A percentile compares a stretch with the other conserved stretches of the same genome.
phyloP scores from a whole-genome alignment of 139 green algal species.

The Dunaliella primolecta region DNA sequence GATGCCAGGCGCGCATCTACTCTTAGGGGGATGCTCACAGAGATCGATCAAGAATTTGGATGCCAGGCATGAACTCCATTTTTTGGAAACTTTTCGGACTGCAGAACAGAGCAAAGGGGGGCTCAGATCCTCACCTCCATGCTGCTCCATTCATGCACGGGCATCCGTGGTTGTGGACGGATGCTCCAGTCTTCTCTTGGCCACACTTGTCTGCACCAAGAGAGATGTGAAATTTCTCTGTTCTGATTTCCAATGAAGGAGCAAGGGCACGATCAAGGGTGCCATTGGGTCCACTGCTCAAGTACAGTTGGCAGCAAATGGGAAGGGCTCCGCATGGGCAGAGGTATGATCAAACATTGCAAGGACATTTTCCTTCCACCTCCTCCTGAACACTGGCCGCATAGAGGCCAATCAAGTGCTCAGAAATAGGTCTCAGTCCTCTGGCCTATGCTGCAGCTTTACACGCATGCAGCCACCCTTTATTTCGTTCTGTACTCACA shows the following conservation, averaged over 20 bases:
- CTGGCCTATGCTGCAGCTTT: not conserved
- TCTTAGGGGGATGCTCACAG: too few relatives aligned
- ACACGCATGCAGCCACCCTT: not conserved
- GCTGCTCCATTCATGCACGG: slow-evolving; percentile 16
- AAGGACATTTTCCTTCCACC: not conserved
- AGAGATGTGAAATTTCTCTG: too few relatives aligned
- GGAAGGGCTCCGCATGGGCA: not conserved
- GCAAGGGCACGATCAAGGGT: not conserved
- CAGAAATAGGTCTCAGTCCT: not conserved
- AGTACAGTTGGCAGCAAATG: not conserved
- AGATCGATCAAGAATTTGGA: too few relatives aligned
- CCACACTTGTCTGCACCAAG: slow-evolving; percentile 15
- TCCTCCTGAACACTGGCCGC: not conserved
- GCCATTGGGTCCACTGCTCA: not conserved
- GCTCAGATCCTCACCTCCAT: too few relatives aligned
- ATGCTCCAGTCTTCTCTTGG: not conserved
- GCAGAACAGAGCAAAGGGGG: too few relatives aligned
- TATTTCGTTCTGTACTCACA: too few relatives aligned
- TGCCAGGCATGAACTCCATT: too few relatives aligned
- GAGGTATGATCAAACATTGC: not conserved
- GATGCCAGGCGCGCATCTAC: too few relatives aligned
- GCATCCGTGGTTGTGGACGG: slow-evolving; percentile 1
- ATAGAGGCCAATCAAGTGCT: not conserved
- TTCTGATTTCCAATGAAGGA: not conserved
- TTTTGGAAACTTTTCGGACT: too few relatives aligned